phyloP scores from a whole-genome alignment of 2,329 filamentous ascomycete genomes.

The Aspergillus melleus region DNA sequence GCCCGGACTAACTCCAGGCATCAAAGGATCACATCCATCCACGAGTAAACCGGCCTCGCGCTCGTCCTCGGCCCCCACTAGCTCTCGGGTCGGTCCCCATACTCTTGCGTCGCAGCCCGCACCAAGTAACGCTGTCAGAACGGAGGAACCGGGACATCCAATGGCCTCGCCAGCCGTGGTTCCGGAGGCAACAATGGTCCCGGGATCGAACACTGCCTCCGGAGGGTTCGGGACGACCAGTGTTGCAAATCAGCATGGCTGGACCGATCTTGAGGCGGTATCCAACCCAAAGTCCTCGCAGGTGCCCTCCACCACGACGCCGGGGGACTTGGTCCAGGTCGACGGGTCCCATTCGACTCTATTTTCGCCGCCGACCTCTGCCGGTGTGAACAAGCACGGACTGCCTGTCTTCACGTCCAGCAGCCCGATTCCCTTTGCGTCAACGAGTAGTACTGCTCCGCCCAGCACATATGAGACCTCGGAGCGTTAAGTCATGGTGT shows the following conservation, averaged over 20 bases:
- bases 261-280: not conserved
- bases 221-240: not conserved
- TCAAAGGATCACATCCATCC: conserved; percentile 12
- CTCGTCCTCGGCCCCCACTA: conserved; percentile 10
- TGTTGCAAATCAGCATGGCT: conserved; percentile 5
- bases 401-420: conserved; percentile 53
- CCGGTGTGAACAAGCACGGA: conserved; percentile 40
- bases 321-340: conserved; percentile 10
- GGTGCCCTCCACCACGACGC: conserved; percentile 6
- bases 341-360: conserved; percentile 22
- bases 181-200: not conserved
- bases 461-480: not conserved
- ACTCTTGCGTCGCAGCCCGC: conserved; percentile 7
- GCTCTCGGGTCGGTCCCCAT: not conserved
- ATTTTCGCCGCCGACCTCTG: conserved; percentile 31
- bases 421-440: conserved; percentile 45
- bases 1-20: conserved; percentile 33
- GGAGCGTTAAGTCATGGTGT: not conserved
- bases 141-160: not conserved
- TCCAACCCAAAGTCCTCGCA: conserved; percentile 4
- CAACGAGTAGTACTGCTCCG: conserved; percentile 5
- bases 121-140: not conserved
- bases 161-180: too few relatives aligned
- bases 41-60: conserved; percentile 9
- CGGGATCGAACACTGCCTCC: not conserved